These are phyloP conservation scores for Exophiala xenobiotica DNA, from an alignment of 2,329 filamentous ascomycete genomes.

Conservation along the genomic window DNA sequence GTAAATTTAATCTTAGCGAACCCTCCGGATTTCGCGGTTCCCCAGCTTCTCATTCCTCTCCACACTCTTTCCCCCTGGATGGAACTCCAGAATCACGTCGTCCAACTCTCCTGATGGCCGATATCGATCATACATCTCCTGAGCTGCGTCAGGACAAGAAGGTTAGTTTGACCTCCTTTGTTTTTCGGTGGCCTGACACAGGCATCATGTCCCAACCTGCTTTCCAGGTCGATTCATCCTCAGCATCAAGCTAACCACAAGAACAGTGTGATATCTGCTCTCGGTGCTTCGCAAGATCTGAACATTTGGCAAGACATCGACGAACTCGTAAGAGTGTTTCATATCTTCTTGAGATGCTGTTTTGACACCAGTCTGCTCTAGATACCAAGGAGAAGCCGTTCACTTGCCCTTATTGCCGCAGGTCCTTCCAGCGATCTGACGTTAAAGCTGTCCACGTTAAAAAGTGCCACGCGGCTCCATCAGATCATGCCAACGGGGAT, in stretches of 20 bases:
- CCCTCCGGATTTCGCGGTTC: conserved; percentile 1
- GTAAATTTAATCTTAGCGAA: not conserved
- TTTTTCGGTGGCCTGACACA: no score
- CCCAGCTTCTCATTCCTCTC: conserved; percentile 3
- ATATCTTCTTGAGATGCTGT: not conserved
- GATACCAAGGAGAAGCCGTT: conserved; percentile 21
- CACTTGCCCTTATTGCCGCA: conserved; percentile 9
- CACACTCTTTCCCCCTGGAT: not conserved
- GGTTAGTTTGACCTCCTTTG: conserved; percentile 1
- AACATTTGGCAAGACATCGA: conserved; percentile 17
- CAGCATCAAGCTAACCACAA: not conserved
- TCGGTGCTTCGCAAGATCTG: conserved; percentile 15
- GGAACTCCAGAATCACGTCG: not conserved
- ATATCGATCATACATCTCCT: conserved; percentile 2
- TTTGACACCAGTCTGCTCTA: not conserved
- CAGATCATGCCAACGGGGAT: not conserved
- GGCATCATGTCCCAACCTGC: no score
- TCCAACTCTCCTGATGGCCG: conserved; percentile 4
- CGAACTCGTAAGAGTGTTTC: conserved; percentile 3
- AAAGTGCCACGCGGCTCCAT: conserved; percentile 11
- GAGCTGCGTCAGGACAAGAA: conserved; percentile 13
- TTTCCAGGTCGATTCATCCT: no score
- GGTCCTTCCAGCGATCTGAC: conserved; percentile 16
- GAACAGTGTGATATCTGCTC: conserved; percentile 17
- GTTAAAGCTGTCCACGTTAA: conserved; percentile 13